Evolutionary conservation across 192 early-diverging fungal genomes (phyloP).

Genomic region (Jimgerdemannia lactiflua): DNA sequence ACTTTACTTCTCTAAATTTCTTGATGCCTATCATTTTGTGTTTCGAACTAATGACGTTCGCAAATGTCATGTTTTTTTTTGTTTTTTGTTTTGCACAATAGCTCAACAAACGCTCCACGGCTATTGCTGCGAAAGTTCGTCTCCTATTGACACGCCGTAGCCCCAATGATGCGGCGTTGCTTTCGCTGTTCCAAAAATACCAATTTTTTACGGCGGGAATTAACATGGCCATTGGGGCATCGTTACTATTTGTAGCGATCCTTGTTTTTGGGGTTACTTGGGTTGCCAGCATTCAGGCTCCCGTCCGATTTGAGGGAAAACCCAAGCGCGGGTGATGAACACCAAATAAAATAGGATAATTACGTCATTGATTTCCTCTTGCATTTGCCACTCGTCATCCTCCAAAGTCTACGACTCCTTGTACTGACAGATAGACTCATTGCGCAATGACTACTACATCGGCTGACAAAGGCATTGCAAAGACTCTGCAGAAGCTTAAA

Average conservation of each 20-base stretch:
- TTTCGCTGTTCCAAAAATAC: slow-evolving; percentile 37
- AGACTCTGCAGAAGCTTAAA: slow-evolving; percentile 53
- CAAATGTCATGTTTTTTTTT: too few species aligned
- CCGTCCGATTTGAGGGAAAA: slow-evolving; percentile 28
- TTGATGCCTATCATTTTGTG: too few species aligned
- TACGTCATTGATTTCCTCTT: too few species aligned
- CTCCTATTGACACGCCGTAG: slow-evolving; percentile 13
- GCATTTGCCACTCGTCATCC: too few species aligned
- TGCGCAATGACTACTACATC: too few species aligned
- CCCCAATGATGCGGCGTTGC: slow-evolving; percentile 5
- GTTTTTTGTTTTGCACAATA: too few species aligned
- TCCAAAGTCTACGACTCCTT: too few species aligned
- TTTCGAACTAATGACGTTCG: too few species aligned
- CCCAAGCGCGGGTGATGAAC: slow-evolving; percentile 19
- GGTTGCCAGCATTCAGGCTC: slow-evolving; percentile 29
- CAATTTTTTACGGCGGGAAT: slow-evolving; percentile 31
- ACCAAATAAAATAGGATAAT: too few species aligned
- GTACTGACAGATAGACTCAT: too few species aligned
- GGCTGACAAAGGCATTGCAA: too few species aligned
- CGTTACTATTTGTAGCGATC: slow-evolving; percentile 26
- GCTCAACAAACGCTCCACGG: not conserved
- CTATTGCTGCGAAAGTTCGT: not conserved
- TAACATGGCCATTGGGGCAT: slow-evolving; percentile 27
- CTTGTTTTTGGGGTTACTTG: slow-evolving; percentile 25
- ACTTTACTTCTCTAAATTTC: not conserved